Percentiles rank a stretch among this genome's conserved stretches.
phyloP scores from a whole-genome alignment of 306 rosid genomes.

The Ammopiptanthus mongolicus region DNA sequence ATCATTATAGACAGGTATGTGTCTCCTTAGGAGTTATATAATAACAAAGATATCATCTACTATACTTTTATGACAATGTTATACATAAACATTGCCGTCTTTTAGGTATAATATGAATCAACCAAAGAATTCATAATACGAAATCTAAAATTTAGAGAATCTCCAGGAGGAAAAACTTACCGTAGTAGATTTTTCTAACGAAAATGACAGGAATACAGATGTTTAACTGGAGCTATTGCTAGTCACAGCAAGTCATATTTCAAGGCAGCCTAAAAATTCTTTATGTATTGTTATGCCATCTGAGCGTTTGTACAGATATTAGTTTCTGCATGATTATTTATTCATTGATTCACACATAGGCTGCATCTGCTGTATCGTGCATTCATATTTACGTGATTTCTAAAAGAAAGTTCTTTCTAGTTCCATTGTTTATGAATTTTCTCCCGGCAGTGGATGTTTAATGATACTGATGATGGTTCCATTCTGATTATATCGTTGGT shows the following conservation, averaged over 20 bases:
- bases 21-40: background rate
- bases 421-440: constrained; percentile 6
- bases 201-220: background rate
- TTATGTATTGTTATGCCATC: background rate
- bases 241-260: background rate
- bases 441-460: background rate
- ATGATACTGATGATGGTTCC: background rate
- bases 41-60: background rate
- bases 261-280: background rate
- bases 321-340: background rate
- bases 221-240: background rate
- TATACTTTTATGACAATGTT: background rate
- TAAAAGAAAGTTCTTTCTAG: background rate
- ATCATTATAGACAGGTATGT: background rate
- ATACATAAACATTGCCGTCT: background rate
- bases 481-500: background rate
- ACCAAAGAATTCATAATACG: background rate
- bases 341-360: background rate
- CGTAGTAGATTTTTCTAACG: background rate
- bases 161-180: background rate
- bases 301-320: background rate
- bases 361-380: background rate
- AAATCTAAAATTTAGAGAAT: background rate
- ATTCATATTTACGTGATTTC: background rate
- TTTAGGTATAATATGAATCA: background rate